Percentiles rank a stretch among this genome's conserved stretches.
Conservation (phyloP, 1,284 basidiomycete genomes). For the Meira miltonrushii region DNA sequence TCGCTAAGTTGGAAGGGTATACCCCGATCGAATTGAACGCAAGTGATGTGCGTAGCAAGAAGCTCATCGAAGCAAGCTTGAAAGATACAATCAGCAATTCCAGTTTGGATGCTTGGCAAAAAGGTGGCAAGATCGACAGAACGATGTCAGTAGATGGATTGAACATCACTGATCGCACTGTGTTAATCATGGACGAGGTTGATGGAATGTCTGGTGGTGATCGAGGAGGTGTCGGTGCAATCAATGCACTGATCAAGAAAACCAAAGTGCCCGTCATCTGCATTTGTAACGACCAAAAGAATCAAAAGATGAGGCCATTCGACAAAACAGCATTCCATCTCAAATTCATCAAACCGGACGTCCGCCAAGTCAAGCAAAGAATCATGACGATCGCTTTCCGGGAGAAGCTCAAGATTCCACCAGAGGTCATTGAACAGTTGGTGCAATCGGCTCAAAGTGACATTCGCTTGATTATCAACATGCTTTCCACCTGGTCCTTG, state of each 20-base stretch:
- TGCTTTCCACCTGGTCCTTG: slow-evolving; percentile 87
- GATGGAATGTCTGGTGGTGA: slow-evolving; percentile 99
- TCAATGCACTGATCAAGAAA: slow-evolving; percentile 89
- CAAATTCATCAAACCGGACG: slow-evolving; percentile 55
- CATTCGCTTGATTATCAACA: slow-evolving; percentile 92
- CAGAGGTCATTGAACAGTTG: slow-evolving; percentile 86
- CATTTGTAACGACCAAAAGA: slow-evolving; percentile 84
- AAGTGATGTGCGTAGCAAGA: slow-evolving; percentile 91
- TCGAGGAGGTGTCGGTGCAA: slow-evolving; percentile 86
- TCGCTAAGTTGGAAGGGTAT: slow-evolving; percentile 80
- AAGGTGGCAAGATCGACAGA: slow-evolving; percentile 21
- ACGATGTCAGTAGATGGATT: slow-evolving; percentile 9
- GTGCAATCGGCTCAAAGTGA: slow-evolving; percentile 83
- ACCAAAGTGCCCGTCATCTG: slow-evolving; percentile 96
- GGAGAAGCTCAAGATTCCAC: slow-evolving; percentile 75
- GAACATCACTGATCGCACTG: slow-evolving; percentile 71
- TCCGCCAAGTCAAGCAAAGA: slow-evolving; percentile 15
- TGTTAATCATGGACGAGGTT: slow-evolving; percentile 98
- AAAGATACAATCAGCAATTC: slow-evolving; percentile 57
- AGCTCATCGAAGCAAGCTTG: slow-evolving; percentile 73
- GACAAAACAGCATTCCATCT: slow-evolving; percentile 59
- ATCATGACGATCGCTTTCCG: slow-evolving; percentile 73
- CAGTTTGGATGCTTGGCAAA: slow-evolving; percentile 81
- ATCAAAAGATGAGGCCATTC: slow-evolving; percentile 87
- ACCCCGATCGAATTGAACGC: slow-evolving; percentile 93